A percentile compares a stretch with the other conserved stretches of the same genome.
Conservation (phyloP, 164 flowering plant genomes). For the Akebia trifoliata region DNA sequence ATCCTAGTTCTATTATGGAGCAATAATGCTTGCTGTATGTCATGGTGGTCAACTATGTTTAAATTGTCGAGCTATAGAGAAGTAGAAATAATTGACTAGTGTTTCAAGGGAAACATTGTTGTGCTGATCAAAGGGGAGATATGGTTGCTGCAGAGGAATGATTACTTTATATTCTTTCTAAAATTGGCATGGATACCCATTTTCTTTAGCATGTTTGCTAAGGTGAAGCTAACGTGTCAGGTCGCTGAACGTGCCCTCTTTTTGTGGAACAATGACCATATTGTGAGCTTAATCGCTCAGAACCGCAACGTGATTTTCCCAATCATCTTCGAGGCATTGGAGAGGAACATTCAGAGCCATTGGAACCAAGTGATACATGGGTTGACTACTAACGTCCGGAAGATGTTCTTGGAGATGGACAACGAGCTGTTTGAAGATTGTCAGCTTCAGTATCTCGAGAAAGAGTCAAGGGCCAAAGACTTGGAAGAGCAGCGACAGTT, state of each 20-base stretch:
- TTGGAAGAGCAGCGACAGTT: constrained; percentile 52
- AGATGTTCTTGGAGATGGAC: constrained; percentile 80
- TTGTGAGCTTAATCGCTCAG: constrained; percentile 74
- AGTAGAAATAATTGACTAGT: background rate
- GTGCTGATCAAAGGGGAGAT: background rate
- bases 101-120: background rate
- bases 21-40: no score
- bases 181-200: background rate
- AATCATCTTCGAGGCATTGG: constrained; percentile 61
- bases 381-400: constrained; percentile 58
- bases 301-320: constrained; percentile 55
- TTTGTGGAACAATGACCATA: constrained; percentile 82
- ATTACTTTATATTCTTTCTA: background rate
- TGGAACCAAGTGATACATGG: constrained; percentile 85
- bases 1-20: no score
- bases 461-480: constrained; percentile 39
- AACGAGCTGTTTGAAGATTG: constrained; percentile 61
- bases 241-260: constrained; percentile 82
- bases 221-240: constrained; percentile 30
- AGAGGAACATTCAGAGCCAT: constrained; percentile 58
- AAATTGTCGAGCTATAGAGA: no score
- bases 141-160: no score
- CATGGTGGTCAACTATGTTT: no score
- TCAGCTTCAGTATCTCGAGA: constrained; percentile 48
- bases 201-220: background rate